phyloP scores from a whole-genome alignment of 257 asterid genomes.

The Handroanthus guayacan region DNA sequence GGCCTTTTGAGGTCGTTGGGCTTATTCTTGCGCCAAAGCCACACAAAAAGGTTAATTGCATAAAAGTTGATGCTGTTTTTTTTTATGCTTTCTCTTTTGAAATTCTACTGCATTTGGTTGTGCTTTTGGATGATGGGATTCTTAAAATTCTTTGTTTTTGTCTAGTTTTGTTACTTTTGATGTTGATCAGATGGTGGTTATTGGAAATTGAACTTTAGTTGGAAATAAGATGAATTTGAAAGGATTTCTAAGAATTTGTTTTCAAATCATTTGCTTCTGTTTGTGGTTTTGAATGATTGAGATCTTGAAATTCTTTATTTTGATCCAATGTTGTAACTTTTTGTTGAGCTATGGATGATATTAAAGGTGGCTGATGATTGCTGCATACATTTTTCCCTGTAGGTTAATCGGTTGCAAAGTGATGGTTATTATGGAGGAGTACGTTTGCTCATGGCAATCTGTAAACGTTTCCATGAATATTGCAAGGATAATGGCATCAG shows the following conservation, averaged over 20 bases:
- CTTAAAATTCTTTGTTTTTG: slow-evolving; percentile 7
- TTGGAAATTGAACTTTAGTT: slow-evolving; percentile 1
- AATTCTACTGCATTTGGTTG: slow-evolving; percentile 7
- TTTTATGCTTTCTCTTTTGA: not conserved
- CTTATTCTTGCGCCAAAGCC: no score
- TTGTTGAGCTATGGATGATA: not conserved
- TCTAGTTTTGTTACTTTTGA: not conserved
- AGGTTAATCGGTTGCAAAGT: slow-evolving; percentile 78
- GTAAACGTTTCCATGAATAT: slow-evolving; percentile 64
- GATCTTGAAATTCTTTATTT: slow-evolving; percentile 19
- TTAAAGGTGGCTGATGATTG: not conserved
- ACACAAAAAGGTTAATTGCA: not conserved
- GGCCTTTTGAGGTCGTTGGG: no score
- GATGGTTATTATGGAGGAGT: slow-evolving; percentile 98
- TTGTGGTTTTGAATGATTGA: slow-evolving; percentile 10
- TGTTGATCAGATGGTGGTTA: slow-evolving; percentile 28
- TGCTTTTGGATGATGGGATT: slow-evolving; percentile 22
- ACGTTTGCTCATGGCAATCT: slow-evolving; percentile 84
- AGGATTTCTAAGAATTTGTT: not conserved
- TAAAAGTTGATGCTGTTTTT: not conserved
- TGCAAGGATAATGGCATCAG: slow-evolving; percentile 68
- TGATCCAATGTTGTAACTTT: slow-evolving; percentile 19
- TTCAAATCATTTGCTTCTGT: not conserved
- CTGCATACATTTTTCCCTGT: slow-evolving; percentile 27
- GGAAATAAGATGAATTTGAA: not conserved